phyloP scores from a whole-genome alignment of 805 yeast species.

The Pichia exigua region DNA sequence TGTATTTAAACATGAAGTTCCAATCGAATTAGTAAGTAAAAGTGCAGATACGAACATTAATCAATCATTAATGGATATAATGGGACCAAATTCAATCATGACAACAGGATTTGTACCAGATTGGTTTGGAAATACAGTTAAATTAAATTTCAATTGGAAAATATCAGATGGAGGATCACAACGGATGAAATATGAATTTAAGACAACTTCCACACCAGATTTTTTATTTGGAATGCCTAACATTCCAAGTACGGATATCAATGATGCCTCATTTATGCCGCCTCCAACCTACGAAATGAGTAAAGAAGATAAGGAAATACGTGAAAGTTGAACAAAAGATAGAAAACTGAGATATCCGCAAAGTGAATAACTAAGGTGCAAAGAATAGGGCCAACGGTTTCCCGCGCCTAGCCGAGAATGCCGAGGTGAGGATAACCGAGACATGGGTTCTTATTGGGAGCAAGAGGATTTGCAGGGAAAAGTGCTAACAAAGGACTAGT shows the following conservation, averaged over 20 bases:
- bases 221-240: neutral
- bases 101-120: neutral
- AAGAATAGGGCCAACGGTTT: neutral
- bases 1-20: neutral
- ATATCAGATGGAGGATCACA: slow-evolving; percentile 1
- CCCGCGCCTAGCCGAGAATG: neutral
- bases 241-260: neutral
- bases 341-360: too few relatives aligned
- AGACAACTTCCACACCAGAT: neutral
- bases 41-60: slow-evolving; percentile 1
- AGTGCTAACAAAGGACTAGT: too few relatives aligned
- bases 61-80: neutral
- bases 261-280: neutral
- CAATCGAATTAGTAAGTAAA: neutral
- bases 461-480: neutral
- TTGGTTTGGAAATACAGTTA: slow-evolving; percentile 1
- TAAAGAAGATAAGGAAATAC: neutral
- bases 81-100: neutral
- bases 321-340: neutral
- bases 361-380: neutral
- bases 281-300: slow-evolving; percentile 5
- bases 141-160: neutral
- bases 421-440: neutral
- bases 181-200: neutral
- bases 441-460: neutral